A percentile compares a stretch with the other conserved stretches of the same genome.
Conservation (phyloP, 352 stramenopile genomes). For the Phytophthora multivora region DNA sequence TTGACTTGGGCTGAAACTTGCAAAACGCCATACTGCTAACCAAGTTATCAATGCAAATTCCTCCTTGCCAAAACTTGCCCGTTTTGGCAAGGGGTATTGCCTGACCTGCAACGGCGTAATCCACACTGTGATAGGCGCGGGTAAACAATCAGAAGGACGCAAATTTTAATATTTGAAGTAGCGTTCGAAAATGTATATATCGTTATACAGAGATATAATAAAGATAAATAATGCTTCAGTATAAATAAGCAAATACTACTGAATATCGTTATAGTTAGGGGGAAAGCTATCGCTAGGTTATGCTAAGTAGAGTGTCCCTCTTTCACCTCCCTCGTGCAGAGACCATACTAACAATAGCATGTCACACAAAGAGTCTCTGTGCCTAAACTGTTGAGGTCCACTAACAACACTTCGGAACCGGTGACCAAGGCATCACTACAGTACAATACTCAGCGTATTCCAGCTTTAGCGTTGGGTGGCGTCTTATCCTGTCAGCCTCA, state of each 20-base stretch:
- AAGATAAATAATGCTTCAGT: too few relatives aligned
- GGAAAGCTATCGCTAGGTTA: neutral
- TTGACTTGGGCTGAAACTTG: too few relatives aligned
- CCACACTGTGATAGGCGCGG: neutral
- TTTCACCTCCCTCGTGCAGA: slow-evolving; percentile 14
- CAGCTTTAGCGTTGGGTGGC: slow-evolving; percentile 23
- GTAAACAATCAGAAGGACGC: neutral
- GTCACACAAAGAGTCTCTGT: slow-evolving; percentile 11
- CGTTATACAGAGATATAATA: too few relatives aligned
- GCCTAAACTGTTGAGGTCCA: slow-evolving; percentile 19
- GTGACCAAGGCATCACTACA: slow-evolving; percentile 12
- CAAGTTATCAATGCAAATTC: too few relatives aligned
- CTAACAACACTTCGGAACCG: slow-evolving; percentile 25
- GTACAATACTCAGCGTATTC: neutral
- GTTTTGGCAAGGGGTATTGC: neutral
- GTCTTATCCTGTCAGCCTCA: slow-evolving; percentile 25
- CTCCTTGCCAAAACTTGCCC: neutral
- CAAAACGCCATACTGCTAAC: too few relatives aligned
- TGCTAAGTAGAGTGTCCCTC: neutral
- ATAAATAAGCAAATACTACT: too few relatives aligned
- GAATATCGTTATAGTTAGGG: neutral
- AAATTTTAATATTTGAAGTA: too few relatives aligned
- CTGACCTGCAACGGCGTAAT: slow-evolving; percentile 3
- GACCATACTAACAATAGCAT: slow-evolving; percentile 26
- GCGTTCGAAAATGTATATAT: too few relatives aligned